These are phyloP conservation scores for Fraxinus pennsylvanica DNA, from an alignment of 257 asterid genomes.

Conservation along the genomic window DNA sequence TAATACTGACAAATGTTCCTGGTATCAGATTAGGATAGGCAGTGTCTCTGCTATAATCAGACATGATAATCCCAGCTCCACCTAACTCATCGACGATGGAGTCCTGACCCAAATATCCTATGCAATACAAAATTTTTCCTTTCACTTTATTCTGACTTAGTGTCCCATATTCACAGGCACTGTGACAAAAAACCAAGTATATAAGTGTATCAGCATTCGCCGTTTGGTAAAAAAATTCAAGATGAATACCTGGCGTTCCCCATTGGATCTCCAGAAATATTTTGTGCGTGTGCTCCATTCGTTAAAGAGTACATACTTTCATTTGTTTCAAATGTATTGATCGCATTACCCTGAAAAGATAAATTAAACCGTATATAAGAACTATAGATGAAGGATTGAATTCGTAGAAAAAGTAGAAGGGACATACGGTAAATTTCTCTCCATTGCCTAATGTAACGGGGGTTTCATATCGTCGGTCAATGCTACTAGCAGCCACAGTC, in stretches of 20 bases:
- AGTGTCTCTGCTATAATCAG: slow-evolving; percentile 27
- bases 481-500: slow-evolving; percentile 66
- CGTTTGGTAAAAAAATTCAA: not conserved
- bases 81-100: slow-evolving; percentile 29
- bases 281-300: slow-evolving; percentile 45
- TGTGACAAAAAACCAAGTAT: slow-evolving; percentile 4
- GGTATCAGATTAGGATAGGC: slow-evolving; percentile 33
- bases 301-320: slow-evolving; percentile 47
- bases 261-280: not conserved
- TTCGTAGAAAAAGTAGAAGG: not conserved
- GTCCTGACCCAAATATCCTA: slow-evolving; percentile 33
- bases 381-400: not conserved
- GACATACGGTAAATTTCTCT: slow-evolving; percentile 32
- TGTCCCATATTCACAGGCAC: slow-evolving; percentile 49
- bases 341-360: slow-evolving; percentile 44
- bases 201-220: not conserved
- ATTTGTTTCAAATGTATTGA: slow-evolving; percentile 46
- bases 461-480: slow-evolving; percentile 47
- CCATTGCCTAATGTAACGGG: slow-evolving; percentile 52
- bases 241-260: slow-evolving; percentile 50
- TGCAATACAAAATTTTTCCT: slow-evolving; percentile 67
- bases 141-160: slow-evolving; percentile 44
- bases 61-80: slow-evolving; percentile 56
- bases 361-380: not conserved
- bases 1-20: slow-evolving; percentile 33